These are phyloP conservation scores for Podila verticillata DNA, from an alignment of 192 early-diverging fungal species.

Conservation along the genomic window DNA sequence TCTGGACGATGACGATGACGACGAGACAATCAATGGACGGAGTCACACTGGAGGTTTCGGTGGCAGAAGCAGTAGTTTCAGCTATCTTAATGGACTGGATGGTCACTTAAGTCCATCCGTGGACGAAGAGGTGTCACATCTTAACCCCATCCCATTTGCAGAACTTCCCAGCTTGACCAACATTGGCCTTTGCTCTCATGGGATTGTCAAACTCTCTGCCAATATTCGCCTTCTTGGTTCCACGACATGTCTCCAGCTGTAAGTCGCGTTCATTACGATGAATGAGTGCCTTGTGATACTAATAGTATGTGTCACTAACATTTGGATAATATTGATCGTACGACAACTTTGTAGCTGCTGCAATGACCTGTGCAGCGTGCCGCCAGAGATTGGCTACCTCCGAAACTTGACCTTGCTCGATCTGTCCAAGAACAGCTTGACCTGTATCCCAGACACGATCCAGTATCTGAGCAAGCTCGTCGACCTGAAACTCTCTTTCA, in stretches of 20 bases:
- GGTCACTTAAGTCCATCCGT: background rate
- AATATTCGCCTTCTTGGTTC: slow-evolving; percentile 74
- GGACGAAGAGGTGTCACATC: slow-evolving; percentile 25
- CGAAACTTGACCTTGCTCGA: slow-evolving; percentile 71
- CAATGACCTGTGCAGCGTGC: slow-evolving; percentile 76
- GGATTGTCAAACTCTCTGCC: slow-evolving; percentile 67
- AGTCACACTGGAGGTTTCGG: background rate
- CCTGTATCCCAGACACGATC: slow-evolving; percentile 73
- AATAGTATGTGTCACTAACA: background rate
- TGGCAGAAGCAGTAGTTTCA: background rate
- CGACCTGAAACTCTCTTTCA: slow-evolving; percentile 70
- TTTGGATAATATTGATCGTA: too few relatives aligned
- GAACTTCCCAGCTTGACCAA: slow-evolving; percentile 52
- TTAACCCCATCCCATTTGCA: slow-evolving; percentile 43
- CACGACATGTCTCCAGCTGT: slow-evolving; percentile 75
- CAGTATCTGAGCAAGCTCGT: slow-evolving; percentile 69
- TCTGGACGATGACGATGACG: slow-evolving; percentile 1
- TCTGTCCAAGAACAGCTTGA: slow-evolving; percentile 72
- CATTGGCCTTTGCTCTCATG: slow-evolving; percentile 68
- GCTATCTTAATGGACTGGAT: background rate
- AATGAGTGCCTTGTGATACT: too few relatives aligned
- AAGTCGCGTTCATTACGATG: slow-evolving; percentile 38
- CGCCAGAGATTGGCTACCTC: slow-evolving; percentile 78
- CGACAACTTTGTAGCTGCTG: slow-evolving; percentile 74
- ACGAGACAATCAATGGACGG: background rate